Evolutionary conservation across 495 filamentous ascomycete genomes (phyloP).

Genomic region (Collariella sp.): DNA sequence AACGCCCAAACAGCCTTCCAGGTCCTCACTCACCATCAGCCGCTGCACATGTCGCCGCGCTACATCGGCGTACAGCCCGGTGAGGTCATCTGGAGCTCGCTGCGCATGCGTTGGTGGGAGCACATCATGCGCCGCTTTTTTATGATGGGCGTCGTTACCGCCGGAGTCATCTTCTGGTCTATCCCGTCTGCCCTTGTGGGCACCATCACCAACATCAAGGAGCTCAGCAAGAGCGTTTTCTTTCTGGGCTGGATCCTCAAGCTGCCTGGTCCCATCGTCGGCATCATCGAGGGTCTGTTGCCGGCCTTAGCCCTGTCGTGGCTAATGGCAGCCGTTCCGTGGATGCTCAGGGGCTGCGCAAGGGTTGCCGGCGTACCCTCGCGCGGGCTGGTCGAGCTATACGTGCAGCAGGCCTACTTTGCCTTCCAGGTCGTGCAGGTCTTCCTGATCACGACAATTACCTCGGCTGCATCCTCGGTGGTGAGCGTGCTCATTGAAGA

Average conservation of each 20-base stretch:
- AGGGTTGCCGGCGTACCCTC: conserved; percentile 64
- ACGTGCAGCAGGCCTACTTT: conserved; percentile 75
- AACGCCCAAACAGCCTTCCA: conserved; percentile 79
- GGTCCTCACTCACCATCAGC: conserved; percentile 67
- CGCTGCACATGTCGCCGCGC: conserved; percentile 75
- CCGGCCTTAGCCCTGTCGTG: conserved; percentile 66
- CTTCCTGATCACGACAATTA: conserved; percentile 75
- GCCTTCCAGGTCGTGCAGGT: conserved; percentile 86
- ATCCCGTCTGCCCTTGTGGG: conserved; percentile 78
- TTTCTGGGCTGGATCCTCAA: conserved; percentile 62
- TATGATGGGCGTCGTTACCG: conserved; percentile 55
- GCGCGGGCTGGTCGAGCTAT: conserved; percentile 63
- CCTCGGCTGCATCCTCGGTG: conserved; percentile 59
- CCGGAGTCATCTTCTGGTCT: conserved; percentile 80
- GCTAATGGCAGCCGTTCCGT: conserved; percentile 73
- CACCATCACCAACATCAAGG: conserved; percentile 67
- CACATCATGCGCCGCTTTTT: conserved; percentile 58
- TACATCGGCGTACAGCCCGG: conserved; percentile 69
- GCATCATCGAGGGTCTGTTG: conserved; percentile 70
- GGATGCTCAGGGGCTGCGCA: conserved; percentile 65
- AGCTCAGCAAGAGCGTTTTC: conserved; percentile 48
- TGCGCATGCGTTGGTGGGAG: conserved; percentile 75
- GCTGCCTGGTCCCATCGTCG: conserved; percentile 55
- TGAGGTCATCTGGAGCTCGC: conserved; percentile 77
- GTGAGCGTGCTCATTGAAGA: conserved; percentile 51